Evolutionary conservation across 1,284 basidiomycete genomes (phyloP).

Genomic region (Ceraceosorus bombacis): DNA sequence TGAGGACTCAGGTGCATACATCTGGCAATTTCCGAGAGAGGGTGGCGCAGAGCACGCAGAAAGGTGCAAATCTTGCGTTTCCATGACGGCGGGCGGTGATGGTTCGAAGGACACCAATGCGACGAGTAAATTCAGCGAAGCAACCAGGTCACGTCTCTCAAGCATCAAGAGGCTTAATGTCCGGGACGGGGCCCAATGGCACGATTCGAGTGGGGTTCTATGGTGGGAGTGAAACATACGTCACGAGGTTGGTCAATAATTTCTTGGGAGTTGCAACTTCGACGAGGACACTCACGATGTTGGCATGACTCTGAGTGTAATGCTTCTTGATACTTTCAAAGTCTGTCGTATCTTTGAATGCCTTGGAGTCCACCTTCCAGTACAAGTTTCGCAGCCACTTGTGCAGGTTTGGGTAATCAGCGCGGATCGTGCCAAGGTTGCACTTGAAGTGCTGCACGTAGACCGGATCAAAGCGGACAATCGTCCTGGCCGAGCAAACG

Average conservation of each 20-base stretch:
- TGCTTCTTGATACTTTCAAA: conserved; percentile 58
- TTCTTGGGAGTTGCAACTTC: conserved; percentile 1
- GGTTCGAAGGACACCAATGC: too few species aligned
- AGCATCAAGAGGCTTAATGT: conserved; percentile 28
- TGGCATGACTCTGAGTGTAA: conserved; percentile 44
- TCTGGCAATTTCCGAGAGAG: too few species aligned
- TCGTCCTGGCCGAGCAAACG: conserved; percentile 60
- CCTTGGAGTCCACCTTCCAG: conserved; percentile 66
- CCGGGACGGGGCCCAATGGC: conserved; percentile 35
- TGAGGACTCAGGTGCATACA: too few species aligned
- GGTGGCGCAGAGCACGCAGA: too few species aligned
- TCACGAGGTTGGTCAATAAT: neutral
- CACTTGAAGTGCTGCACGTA: conserved; percentile 88
- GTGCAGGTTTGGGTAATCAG: conserved; percentile 34
- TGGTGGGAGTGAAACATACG: conserved; percentile 6
- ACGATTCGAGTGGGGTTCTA: conserved; percentile 43
- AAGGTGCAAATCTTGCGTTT: too few species aligned
- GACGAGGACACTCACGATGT: conserved; percentile 11
- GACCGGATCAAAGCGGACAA: conserved; percentile 71
- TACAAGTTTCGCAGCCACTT: conserved; percentile 74
- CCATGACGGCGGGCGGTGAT: too few species aligned
- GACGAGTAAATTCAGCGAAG: too few species aligned
- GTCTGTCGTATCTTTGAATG: conserved; percentile 80
- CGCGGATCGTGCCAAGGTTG: conserved; percentile 55
- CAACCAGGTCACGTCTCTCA: too few species aligned